Base-by-base conservation (phyloP, 768 basidiomycete genomes). In the Tricholoma hemisulphureum region DNA sequence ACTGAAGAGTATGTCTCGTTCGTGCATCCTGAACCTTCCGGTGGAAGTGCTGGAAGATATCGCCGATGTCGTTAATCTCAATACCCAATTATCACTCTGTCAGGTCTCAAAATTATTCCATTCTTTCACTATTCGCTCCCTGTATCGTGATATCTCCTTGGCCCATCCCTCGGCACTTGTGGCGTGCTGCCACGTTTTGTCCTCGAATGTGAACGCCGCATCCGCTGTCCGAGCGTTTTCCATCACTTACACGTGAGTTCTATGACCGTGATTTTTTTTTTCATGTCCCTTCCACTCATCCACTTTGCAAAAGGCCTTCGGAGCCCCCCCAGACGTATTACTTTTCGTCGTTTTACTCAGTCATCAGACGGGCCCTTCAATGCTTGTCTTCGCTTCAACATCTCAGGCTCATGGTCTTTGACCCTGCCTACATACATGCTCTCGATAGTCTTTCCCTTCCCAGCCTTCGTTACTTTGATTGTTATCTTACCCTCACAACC, bases 31-130 rank as follows among this genome's bases (percentile, higher is more conserved):
- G 56, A 56, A 64, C 51, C 69, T 78, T 61, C 75, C 77, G 7
- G 43, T 70, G 46, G 77, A 78, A 56, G 66, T 75, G 24, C 59
- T 75, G 48, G 70, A 76, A 58, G 61, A 68, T 58, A 71, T 75
- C 55, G 67, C 73, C 49, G 67, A 69, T 26, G 61, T 68, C 46
- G 67, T 70, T 6, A 62, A 70, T 29, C 56, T 65, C 29, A 54
- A 65, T 24, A 57, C 65, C 3, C 72, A 72, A 32, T 69, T 74
- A 3, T 65, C 72, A 1, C 67, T 76, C 32, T 69, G 65, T 58
- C 67, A 59, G 4, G 71, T 74, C 54, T 77, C 75, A 1, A 71
- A 65, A 51, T 59, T 72, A 9, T 68, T 76, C 58, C 61, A 71
- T 58, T 62, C 69, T 20, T 63, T 75, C 57, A 63, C 72, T 28